Percentiles rank a stretch among this genome's conserved stretches.
phyloP scores from a whole-genome alignment of 345 rosid species.

The Ailanthus altissimus region DNA sequence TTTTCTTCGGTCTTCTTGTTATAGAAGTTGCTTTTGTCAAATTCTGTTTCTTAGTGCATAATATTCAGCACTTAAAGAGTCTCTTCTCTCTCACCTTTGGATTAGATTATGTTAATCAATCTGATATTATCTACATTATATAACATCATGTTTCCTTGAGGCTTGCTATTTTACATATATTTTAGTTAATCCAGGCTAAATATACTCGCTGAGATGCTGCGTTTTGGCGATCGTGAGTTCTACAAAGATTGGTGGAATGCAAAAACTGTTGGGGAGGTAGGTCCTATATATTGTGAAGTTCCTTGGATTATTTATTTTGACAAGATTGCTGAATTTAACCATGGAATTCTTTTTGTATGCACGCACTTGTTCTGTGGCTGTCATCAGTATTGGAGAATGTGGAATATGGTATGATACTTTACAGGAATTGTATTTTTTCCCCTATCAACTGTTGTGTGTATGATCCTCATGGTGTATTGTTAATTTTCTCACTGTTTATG shows the following conservation, averaged over 20 bases:
- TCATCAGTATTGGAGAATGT: slow-evolving; percentile 96
- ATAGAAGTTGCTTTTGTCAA: not conserved
- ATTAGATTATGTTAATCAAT: not conserved
- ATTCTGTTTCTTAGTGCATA: not conserved
- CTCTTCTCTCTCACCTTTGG: not conserved
- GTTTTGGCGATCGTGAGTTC: slow-evolving; percentile 97
- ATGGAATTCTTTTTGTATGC: slow-evolving; percentile 10
- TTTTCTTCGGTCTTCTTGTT: not conserved
- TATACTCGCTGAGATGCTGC: slow-evolving; percentile 91
- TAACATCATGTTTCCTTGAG: slow-evolving; percentile 4
- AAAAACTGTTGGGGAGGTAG: slow-evolving; percentile 89
- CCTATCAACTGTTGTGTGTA: slow-evolving; percentile 1
- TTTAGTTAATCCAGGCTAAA: slow-evolving; percentile 63
- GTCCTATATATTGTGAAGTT: slow-evolving; percentile 18
- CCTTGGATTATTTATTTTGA: slow-evolving; percentile 18
- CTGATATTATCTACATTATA: not conserved
- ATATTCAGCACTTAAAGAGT: not conserved
- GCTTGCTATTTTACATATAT: slow-evolving; percentile 1
- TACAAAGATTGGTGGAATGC: slow-evolving; percentile 99
- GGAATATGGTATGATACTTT: slow-evolving; percentile 91
- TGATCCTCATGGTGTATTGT: not conserved
- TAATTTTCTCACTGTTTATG: not conserved
- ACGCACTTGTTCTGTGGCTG: slow-evolving; percentile 32
- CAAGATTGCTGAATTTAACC: slow-evolving; percentile 20
- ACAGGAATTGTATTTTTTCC: slow-evolving; percentile 23